These are phyloP conservation scores for Yamadazyma paraphyllophila DNA, from an alignment of 805 yeast genomes.

Conservation along the genomic window DNA sequence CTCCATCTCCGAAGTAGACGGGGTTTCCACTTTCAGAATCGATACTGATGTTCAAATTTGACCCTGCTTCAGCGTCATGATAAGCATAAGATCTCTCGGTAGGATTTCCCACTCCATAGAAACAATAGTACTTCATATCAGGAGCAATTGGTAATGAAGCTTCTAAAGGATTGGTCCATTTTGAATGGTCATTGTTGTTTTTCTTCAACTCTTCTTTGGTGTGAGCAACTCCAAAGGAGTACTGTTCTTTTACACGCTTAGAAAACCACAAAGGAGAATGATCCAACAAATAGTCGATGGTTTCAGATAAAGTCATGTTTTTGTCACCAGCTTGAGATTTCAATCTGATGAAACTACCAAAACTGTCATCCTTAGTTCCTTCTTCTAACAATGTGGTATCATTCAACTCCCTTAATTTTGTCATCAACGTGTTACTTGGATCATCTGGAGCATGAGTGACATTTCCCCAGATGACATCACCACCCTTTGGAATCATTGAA, in stretches of 20 bases:
- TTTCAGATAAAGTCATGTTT: slow-evolving; percentile 64
- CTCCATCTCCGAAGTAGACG: slow-evolving; percentile 87
- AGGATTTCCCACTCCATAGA: slow-evolving; percentile 96
- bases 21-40: slow-evolving; percentile 61
- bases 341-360: slow-evolving; percentile 75
- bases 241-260: slow-evolving; percentile 62
- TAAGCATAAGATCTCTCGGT: slow-evolving; percentile 93
- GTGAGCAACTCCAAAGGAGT: slow-evolving; percentile 74
- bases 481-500: slow-evolving; percentile 96
- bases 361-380: slow-evolving; percentile 31
- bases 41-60: slow-evolving; percentile 64
- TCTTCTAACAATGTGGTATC: slow-evolving; percentile 19
- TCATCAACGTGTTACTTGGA: slow-evolving; percentile 30
- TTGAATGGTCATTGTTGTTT: slow-evolving; percentile 70
- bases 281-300: slow-evolving; percentile 62
- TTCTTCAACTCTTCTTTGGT: slow-evolving; percentile 54
- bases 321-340: slow-evolving; percentile 32
- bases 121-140: slow-evolving; percentile 80
- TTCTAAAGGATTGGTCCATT: slow-evolving; percentile 95
- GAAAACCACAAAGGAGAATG: slow-evolving; percentile 77
- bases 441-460: slow-evolving; percentile 71
- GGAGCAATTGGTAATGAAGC: slow-evolving; percentile 93
- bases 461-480: slow-evolving; percentile 85
- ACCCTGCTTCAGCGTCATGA: slow-evolving; percentile 55
- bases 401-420: slow-evolving; percentile 12